Evolutionary conservation across 441 rosid genomes (phyloP).

Genomic region (Gossypium schwendimanii): DNA sequence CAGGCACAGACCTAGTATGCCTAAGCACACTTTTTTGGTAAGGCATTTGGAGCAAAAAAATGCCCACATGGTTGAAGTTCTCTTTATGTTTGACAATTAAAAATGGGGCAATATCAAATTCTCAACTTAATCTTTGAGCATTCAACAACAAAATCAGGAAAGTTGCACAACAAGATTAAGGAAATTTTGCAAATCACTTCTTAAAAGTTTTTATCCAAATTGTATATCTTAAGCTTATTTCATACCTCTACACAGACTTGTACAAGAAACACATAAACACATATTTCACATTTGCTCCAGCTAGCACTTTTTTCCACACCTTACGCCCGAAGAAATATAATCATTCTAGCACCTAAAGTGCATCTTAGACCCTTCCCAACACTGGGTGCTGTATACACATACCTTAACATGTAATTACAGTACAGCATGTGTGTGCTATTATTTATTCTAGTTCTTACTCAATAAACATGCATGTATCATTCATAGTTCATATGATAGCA

Average conservation of each 20-base stretch:
- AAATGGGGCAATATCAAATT: not conserved
- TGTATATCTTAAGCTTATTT: not conserved
- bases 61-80: not conserved
- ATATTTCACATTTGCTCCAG: not conserved
- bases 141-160: not conserved
- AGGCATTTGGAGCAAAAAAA: not conserved
- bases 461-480: not conserved
- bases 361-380: not conserved
- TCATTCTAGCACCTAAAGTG: not conserved
- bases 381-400: not conserved
- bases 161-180: not conserved
- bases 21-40: not conserved
- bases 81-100: not conserved
- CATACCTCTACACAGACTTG: not conserved
- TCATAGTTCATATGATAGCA: slow-evolving; percentile 12
- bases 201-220: not conserved
- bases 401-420: not conserved
- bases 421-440: not conserved
- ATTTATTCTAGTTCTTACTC: not conserved
- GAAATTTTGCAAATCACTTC: not conserved
- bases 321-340: not conserved
- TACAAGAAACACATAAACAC: not conserved
- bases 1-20: not conserved
- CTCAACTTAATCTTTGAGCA: not conserved
- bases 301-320: not conserved